Evolutionary conservation across 2,329 filamentous ascomycete species (phyloP).

Genomic region (Trichocomaceae sp.): DNA sequence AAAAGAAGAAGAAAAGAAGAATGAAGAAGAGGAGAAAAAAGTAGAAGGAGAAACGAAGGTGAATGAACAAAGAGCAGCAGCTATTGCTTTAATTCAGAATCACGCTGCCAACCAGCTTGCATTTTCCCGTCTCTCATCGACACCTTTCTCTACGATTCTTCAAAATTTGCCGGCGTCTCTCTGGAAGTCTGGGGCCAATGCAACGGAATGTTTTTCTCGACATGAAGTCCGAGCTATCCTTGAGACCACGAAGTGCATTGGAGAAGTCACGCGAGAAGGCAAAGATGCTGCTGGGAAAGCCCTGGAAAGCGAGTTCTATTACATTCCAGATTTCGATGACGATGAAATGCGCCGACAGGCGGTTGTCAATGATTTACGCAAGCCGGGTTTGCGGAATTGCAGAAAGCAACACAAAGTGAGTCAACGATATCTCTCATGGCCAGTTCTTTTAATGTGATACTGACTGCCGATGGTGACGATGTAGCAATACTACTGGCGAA

Average conservation of each 20-base stretch:
- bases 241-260: constrained; percentile 69
- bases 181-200: constrained; percentile 46
- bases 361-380: constrained; percentile 77
- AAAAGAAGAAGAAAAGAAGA: constrained; percentile 12
- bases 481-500: constrained; percentile 68
- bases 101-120: constrained; percentile 94
- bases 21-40: constrained; percentile 20
- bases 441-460: constrained; percentile 9
- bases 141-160: constrained; percentile 82
- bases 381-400: constrained; percentile 81
- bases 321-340: constrained; percentile 77
- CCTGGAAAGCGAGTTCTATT: constrained; percentile 96
- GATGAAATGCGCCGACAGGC: constrained; percentile 73
- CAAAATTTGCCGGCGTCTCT: constrained; percentile 67
- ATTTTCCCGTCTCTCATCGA: constrained; percentile 86
- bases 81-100: constrained; percentile 48
- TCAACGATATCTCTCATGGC: not conserved
- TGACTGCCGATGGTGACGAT: constrained; percentile 20
- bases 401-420: constrained; percentile 95
- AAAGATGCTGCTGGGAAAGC: constrained; percentile 93
- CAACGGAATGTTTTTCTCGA: constrained; percentile 47
- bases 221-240: constrained; percentile 64
- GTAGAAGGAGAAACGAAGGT: constrained; percentile 5
- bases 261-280: constrained; percentile 80
- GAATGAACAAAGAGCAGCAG: constrained; percentile 9